A percentile compares a stretch with the other conserved stretches of the same genome.
Evolutionary conservation across 1,284 basidiomycete genomes (phyloP).

Genomic region (Ceratobasidium sp.): DNA sequence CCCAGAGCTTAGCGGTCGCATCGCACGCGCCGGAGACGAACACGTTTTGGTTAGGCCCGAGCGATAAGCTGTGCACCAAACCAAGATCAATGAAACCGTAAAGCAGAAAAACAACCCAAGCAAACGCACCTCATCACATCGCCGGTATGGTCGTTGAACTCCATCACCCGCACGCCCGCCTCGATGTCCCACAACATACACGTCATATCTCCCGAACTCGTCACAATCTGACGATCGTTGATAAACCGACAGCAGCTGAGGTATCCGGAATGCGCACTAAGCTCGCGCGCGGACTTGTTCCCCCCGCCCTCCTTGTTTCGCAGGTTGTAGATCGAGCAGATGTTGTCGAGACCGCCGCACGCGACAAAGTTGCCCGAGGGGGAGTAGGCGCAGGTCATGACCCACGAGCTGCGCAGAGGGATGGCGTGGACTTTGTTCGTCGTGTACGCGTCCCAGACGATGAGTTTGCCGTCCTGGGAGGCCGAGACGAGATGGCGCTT

Average conservation of each 20-base stretch:
- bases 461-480: constrained; percentile 98
- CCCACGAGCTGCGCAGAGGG: constrained; percentile 97
- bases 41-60: constrained; percentile 93
- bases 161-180: constrained; percentile 92
- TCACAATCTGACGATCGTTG: constrained; percentile 98
- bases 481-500: constrained; percentile 97
- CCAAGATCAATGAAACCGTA: neutral
- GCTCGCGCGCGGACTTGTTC: constrained; percentile 86
- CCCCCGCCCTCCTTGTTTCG: constrained; percentile 79
- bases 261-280: constrained; percentile 97
- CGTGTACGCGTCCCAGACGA: constrained; percentile 99
- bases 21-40: constrained; percentile 99
- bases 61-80: constrained; percentile 77
- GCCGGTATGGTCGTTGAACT: constrained; percentile 99
- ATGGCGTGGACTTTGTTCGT: constrained; percentile 99
- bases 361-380: constrained; percentile 98
- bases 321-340: constrained; percentile 97
- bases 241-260: constrained; percentile 98
- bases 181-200: constrained; percentile 99
- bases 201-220: constrained; percentile 98
- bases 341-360: constrained; percentile 98
- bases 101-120: neutral
- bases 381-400: constrained; percentile 99
- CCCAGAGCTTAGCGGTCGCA: constrained; percentile 98
- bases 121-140: constrained; percentile 94